Evolutionary conservation across 2,329 filamentous ascomycete genomes (phyloP).

Genomic region (Fusarium sp.): DNA sequence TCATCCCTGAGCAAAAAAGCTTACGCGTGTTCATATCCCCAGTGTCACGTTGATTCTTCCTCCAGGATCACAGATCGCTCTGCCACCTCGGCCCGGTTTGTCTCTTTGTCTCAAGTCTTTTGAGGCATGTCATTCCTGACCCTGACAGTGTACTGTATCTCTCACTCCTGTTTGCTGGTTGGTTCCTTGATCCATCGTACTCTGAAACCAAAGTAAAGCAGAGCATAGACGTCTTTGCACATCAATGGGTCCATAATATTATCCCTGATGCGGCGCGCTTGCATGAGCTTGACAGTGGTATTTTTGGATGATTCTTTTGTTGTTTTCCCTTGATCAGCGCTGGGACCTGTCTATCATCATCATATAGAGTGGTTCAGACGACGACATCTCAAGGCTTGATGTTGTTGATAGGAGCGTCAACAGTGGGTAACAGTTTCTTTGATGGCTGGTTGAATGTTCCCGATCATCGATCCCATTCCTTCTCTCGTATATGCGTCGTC

Average conservation of each 20-base stretch:
- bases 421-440: constrained; percentile 21
- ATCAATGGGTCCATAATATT: constrained; percentile 28
- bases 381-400: constrained; percentile 19
- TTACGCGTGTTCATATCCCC: constrained; percentile 39
- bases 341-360: constrained; percentile 38
- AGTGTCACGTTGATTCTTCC: neutral
- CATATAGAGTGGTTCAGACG: constrained; percentile 26
- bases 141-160: constrained; percentile 32
- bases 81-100: constrained; percentile 28
- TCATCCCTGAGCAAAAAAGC: constrained; percentile 13
- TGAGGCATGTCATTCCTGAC: constrained; percentile 27
- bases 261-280: constrained; percentile 19
- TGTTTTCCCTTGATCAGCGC: constrained; percentile 28
- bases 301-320: constrained; percentile 22
- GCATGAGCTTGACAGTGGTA: constrained; percentile 28
- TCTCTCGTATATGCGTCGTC: constrained; percentile 32
- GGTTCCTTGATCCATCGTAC: constrained; percentile 24
- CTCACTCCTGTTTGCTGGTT: constrained; percentile 40
- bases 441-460: constrained; percentile 25
- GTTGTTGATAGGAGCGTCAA: constrained; percentile 2
- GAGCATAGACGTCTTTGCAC: constrained; percentile 37
- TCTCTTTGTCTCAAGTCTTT: constrained; percentile 28
- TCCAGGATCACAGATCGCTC: constrained; percentile 22
- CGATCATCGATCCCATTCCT: constrained; percentile 26
- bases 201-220: constrained; percentile 38